These are phyloP conservation scores for Aureobasidium sp. DNA, from an alignment of 2,329 filamentous ascomycete genomes.

Conservation along the genomic window DNA sequence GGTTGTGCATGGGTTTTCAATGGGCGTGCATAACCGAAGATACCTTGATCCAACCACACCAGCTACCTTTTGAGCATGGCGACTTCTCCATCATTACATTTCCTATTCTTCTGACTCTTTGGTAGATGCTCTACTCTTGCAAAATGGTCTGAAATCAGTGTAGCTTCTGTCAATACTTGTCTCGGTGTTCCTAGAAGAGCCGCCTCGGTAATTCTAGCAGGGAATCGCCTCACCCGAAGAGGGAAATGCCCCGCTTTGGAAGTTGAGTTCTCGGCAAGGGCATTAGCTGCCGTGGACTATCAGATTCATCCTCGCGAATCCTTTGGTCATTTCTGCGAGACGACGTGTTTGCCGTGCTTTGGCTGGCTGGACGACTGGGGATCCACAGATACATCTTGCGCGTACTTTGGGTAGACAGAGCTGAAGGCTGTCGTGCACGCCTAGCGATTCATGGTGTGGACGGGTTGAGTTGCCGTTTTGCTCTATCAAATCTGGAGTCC, in stretches of 20 bases:
- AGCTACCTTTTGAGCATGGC: background rate
- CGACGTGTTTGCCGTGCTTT: background rate
- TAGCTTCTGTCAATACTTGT: background rate
- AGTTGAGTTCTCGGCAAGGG: background rate
- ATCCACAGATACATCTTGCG: background rate
- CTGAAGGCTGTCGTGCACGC: background rate
- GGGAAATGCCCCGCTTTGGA: background rate
- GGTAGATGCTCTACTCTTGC: too few species aligned
- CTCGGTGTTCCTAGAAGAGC: background rate
- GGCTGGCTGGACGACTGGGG: conserved; percentile 1
- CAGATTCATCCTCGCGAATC: background rate
- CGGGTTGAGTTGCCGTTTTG: background rate
- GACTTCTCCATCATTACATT: background rate
- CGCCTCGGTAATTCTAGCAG: background rate
- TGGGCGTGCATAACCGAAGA: background rate
- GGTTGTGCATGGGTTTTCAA: background rate
- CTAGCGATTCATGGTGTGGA: background rate
- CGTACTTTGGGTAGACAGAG: background rate
- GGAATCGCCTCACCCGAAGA: background rate
- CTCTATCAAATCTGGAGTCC: background rate
- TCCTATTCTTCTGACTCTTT: background rate
- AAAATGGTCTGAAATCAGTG: background rate
- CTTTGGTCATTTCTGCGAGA: background rate
- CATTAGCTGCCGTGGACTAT: conserved; percentile 7
- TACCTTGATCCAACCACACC: background rate